phyloP scores from a whole-genome alignment of 352 stramenopile species.

The Saprolegnia parasitica region DNA sequence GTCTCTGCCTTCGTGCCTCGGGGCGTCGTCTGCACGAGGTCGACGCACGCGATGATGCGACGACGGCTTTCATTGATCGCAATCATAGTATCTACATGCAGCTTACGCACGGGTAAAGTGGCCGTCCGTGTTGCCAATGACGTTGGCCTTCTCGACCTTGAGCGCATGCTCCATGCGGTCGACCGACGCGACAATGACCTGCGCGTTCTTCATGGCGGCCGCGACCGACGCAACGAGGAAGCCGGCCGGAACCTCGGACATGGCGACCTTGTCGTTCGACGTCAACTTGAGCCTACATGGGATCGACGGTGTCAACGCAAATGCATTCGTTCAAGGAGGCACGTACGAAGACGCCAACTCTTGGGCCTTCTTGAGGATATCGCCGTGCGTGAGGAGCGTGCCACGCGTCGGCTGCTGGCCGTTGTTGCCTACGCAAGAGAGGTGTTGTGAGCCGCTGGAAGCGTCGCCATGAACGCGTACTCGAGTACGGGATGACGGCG shows the following conservation, averaged over 20 bases:
- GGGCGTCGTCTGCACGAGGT: too few species aligned
- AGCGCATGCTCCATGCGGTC: constrained; percentile 72
- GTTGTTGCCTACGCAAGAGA: constrained; percentile 45
- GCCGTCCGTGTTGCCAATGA: constrained; percentile 65
- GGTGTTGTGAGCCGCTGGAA: background rate
- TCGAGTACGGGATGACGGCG: constrained; percentile 69
- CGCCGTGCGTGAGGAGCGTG: constrained; percentile 68
- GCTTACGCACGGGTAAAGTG: constrained; percentile 83
- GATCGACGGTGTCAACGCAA: too few species aligned
- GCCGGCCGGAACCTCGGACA: constrained; percentile 60
- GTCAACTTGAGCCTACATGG: constrained; percentile 64
- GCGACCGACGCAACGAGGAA: constrained; percentile 71
- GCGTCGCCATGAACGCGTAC: constrained; percentile 37
- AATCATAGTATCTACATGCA: background rate
- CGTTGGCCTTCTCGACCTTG: constrained; percentile 69
- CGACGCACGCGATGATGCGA: too few species aligned
- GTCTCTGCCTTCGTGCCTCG: too few species aligned
- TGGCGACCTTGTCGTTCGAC: constrained; percentile 73
- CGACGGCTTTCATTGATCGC: too few species aligned
- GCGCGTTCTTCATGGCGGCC: constrained; percentile 62
- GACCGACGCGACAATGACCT: constrained; percentile 71
- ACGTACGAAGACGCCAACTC: constrained; percentile 67
- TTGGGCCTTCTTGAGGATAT: constrained; percentile 67
- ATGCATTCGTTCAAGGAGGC: background rate
- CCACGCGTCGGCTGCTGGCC: constrained; percentile 79